Percentiles rank a stretch among this genome's conserved stretches.
phyloP scores from a whole-genome alignment of 768 basidiomycete genomes.

The Piloderma croceum region DNA sequence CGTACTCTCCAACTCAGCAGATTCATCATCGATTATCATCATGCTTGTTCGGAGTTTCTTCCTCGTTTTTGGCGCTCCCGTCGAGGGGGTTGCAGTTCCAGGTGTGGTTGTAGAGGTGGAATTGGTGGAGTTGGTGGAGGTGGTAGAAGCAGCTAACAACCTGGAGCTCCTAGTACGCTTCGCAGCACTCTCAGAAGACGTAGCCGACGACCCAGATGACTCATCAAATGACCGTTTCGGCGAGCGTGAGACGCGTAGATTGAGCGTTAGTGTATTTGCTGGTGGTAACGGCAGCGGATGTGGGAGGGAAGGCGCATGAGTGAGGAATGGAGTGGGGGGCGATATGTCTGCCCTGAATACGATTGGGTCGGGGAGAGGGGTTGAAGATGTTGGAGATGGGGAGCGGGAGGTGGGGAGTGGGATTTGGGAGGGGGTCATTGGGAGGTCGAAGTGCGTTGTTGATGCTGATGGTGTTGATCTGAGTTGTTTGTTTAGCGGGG shows the following conservation, averaged over 20 bases:
- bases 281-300: slow-evolving; percentile 5
- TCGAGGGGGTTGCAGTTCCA: slow-evolving; percentile 10
- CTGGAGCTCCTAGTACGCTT: slow-evolving; percentile 31
- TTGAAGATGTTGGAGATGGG: slow-evolving; percentile 20
- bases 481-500: too few relatives aligned
- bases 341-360: background rate
- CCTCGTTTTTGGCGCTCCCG: slow-evolving; percentile 4
- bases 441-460: slow-evolving; percentile 23
- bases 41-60: slow-evolving; percentile 7
- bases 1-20: slow-evolving; percentile 28
- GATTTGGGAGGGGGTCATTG: slow-evolving; percentile 20
- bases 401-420: slow-evolving; percentile 36
- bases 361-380: too few relatives aligned
- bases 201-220: slow-evolving; percentile 38
- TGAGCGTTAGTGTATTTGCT: slow-evolving; percentile 4
- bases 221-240: slow-evolving; percentile 61
- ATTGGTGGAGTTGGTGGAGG: slow-evolving; percentile 7
- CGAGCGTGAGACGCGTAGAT: slow-evolving; percentile 36
- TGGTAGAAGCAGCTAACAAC: slow-evolving; percentile 17
- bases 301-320: slow-evolving; percentile 5
- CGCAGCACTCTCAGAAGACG: slow-evolving; percentile 26
- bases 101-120: slow-evolving; percentile 9
- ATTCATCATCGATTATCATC: slow-evolving; percentile 20
- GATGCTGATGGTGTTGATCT: slow-evolving; percentile 4
- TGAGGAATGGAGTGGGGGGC: slow-evolving; percentile 6